Evolutionary conservation across 805 yeast genomes (phyloP).

Genomic region (Saturnispora mendoncae): DNA sequence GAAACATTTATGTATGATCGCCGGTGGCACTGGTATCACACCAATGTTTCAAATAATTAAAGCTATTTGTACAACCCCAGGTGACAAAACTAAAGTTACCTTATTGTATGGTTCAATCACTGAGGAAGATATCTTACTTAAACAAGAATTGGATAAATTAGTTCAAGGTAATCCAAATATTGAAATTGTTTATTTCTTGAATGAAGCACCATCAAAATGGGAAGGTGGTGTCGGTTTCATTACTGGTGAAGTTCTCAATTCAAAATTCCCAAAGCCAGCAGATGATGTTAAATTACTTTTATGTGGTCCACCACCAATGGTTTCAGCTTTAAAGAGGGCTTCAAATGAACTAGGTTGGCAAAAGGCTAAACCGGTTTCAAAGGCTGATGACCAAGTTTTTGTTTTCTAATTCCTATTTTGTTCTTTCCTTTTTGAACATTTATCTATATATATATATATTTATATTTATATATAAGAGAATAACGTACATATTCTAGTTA

Average conservation of each 20-base stretch:
- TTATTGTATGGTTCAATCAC: constrained; percentile 76
- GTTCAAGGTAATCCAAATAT: constrained; percentile 50
- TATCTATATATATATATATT: neutral
- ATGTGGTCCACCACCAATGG: constrained; percentile 95
- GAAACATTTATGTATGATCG: constrained; percentile 73
- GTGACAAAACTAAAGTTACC: constrained; percentile 66
- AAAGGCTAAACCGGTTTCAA: constrained; percentile 83
- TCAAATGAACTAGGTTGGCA: constrained; percentile 65
- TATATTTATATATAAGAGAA: neutral
- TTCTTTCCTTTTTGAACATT: neutral
- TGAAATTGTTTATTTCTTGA: constrained; percentile 63
- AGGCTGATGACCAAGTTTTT: constrained; percentile 84
- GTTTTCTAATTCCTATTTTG: constrained; percentile 44
- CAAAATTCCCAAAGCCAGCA: constrained; percentile 52
- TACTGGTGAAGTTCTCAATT: constrained; percentile 61
- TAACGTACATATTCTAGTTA: neutral
- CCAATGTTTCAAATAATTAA: constrained; percentile 92
- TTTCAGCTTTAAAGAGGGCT: constrained; percentile 71
- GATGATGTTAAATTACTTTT: constrained; percentile 61
- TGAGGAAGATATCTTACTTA: constrained; percentile 72
- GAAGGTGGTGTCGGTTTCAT: constrained; percentile 71
- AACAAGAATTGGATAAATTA: constrained; percentile 67
- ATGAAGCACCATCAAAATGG: constrained; percentile 69
- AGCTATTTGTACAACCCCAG: constrained; percentile 67
- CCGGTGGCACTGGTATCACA: constrained; percentile 95